Evolutionary conservation across 768 basidiomycete species (phyloP), one percentile per base, ranked within the genome.

Genomic region (Rhodotorula sphaerocarpa): DNA sequence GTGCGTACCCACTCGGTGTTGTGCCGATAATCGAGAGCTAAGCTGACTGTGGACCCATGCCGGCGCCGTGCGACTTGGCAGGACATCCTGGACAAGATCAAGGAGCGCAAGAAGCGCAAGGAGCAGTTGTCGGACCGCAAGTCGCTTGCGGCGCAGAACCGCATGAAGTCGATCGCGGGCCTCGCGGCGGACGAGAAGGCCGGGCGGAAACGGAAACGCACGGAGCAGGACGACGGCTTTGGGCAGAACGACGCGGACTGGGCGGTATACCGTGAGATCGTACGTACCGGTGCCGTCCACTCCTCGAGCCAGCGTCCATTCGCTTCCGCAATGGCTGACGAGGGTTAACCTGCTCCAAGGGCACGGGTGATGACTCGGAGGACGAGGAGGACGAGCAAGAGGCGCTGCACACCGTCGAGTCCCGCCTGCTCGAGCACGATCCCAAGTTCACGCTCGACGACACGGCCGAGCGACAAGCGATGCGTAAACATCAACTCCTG

Each of bases 191-290:
- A 97, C 62, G 87, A 69, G 20, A 70, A 89, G 46, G 81, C 89
- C 87, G 76, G 90, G 84, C 85, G 64, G 90, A 89, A 88, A 57
- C 23, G 41, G 51, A 30, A 51, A 50, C 36, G 14, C 25, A 27
- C 27, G 18, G 28, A 25, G 47, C 31, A 14, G 23, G 69, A 70
- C 27, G 69, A 70, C 50, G 69, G 65, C 5, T 99, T 97, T 72
- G 91, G 93, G 6, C 85, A 84, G 23, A 86, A 93, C 68, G 92
- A 97, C 72, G 90, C 87, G 11, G 93, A 97, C 73, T 97, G 93
- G 92, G 86, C 86, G 0, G 90, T 97, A 61, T 97, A 97, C 73
- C 88, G 93, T 67, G 91, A 96, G 76, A 91, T 99, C 62, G 92
- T 92, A 73, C 66, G 82, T 75, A 15, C 46, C 44, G 39, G 18